These are phyloP conservation scores for Alectoria sarmentosa DNA, from an alignment of 495 filamentous ascomycete genomes.

Conservation along the genomic window DNA sequence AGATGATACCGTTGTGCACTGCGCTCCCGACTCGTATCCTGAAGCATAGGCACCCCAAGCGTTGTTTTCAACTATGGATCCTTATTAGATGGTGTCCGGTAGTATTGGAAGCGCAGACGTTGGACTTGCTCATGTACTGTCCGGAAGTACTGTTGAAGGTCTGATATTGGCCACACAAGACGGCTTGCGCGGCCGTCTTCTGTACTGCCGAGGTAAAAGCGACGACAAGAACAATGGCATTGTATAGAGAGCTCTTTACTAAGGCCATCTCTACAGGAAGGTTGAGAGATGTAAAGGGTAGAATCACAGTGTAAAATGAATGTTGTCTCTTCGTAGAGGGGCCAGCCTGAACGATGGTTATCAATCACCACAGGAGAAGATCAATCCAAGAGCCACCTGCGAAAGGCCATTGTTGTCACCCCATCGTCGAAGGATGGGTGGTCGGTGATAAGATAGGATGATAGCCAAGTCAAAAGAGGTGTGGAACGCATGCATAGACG, in stretches of 20 bases:
- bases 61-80: neutral
- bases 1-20: neutral
- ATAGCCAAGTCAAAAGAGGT: neutral
- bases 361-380: neutral
- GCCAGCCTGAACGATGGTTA: neutral
- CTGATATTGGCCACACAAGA: slow-evolving; percentile 8
- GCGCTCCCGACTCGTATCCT: neutral
- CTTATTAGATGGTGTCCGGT: neutral
- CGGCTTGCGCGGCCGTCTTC: slow-evolving; percentile 2
- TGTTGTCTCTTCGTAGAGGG: neutral
- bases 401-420: neutral
- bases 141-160: neutral
- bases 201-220: neutral
- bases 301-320: neutral
- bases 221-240: neutral
- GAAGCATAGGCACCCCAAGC: neutral
- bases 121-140: neutral
- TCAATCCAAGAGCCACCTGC: neutral
- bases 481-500: no score
- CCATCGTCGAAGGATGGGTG: neutral
- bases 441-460: neutral
- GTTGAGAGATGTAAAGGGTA: neutral
- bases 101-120: neutral
- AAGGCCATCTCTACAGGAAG: neutral
- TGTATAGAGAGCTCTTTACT: neutral